phyloP scores from a whole-genome alignment of 1,284 basidiomycete species.

The Exobasidium cylindrosporum region DNA sequence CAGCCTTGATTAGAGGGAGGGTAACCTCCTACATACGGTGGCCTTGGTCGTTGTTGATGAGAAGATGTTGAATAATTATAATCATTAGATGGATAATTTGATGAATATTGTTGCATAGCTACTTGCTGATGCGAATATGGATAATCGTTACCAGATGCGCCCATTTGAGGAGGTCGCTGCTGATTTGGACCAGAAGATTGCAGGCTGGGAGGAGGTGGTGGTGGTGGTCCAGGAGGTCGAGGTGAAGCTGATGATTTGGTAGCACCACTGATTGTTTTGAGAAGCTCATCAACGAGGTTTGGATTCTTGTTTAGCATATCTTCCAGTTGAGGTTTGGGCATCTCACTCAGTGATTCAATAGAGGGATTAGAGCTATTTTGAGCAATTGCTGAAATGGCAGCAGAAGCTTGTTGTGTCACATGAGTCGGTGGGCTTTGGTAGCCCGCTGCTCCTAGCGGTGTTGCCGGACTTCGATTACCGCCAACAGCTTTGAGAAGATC shows the following conservation, averaged over 20 bases:
- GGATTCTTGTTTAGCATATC: slow-evolving; percentile 11
- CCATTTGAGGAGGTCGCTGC: not conserved
- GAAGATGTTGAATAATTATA: not conserved
- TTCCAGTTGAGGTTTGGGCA: slow-evolving; percentile 12
- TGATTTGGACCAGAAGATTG: not conserved
- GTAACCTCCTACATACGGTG: not conserved
- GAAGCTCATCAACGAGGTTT: slow-evolving; percentile 9
- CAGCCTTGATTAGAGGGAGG: slow-evolving; percentile 3
- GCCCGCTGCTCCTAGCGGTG: not conserved
- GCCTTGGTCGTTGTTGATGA: slow-evolving; percentile 8
- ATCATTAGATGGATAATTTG: slow-evolving; percentile 2
- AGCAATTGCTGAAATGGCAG: not conserved
- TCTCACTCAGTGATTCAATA: slow-evolving; percentile 1
- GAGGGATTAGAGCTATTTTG: not conserved
- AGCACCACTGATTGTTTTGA: slow-evolving; percentile 3
- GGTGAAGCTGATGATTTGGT: not conserved
- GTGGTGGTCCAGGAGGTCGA: slow-evolving; percentile 10
- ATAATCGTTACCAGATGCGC: not conserved
- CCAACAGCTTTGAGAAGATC: slow-evolving; percentile 24
- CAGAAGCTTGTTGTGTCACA: not conserved
- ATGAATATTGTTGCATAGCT: not conserved
- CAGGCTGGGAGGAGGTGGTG: slow-evolving; percentile 9
- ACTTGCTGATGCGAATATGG: slow-evolving; percentile 1
- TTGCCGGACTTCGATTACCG: slow-evolving; percentile 5
- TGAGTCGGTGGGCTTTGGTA: not conserved